phyloP scores from a whole-genome alignment of 306 rosid species.

The Sphenostylis stenocarpa region DNA sequence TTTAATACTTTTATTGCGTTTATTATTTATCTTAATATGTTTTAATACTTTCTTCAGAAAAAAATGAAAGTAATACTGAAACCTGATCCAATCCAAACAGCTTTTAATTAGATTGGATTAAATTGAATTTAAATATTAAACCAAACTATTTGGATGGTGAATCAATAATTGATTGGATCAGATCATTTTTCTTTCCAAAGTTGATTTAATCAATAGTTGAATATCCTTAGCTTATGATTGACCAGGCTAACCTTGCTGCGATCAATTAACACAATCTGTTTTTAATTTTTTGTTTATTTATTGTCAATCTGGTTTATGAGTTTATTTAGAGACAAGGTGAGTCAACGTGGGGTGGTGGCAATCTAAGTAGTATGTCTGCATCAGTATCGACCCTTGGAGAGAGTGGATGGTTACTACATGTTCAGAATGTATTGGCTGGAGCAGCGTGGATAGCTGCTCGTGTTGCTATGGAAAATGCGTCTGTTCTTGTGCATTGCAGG shows the following conservation, averaged over 20 bases:
- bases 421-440: constrained; percentile 93
- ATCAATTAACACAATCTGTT: neutral
- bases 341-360: constrained; percentile 99
- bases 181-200: neutral
- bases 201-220: neutral
- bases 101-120: neutral
- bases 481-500: constrained; percentile 99
- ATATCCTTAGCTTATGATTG: constrained; percentile 10
- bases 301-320: constrained; percentile 22
- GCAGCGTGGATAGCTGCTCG: constrained; percentile 99
- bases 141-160: neutral
- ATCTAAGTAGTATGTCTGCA: constrained; percentile 97
- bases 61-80: neutral
- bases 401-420: constrained; percentile 91
- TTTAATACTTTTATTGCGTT: neutral
- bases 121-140: neutral
- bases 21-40: neutral
- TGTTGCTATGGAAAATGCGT: constrained; percentile 80
- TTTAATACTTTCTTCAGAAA: neutral
- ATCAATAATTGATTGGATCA: neutral
- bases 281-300: constrained; percentile 25
- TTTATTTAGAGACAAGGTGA: constrained; percentile 89
- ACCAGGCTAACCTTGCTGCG: constrained; percentile 9
- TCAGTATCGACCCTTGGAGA: constrained; percentile 95
- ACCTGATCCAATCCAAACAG: neutral